Evolutionary conservation across 345 rosid species (phyloP).

Genomic region (Eucalyptus paniculata): DNA sequence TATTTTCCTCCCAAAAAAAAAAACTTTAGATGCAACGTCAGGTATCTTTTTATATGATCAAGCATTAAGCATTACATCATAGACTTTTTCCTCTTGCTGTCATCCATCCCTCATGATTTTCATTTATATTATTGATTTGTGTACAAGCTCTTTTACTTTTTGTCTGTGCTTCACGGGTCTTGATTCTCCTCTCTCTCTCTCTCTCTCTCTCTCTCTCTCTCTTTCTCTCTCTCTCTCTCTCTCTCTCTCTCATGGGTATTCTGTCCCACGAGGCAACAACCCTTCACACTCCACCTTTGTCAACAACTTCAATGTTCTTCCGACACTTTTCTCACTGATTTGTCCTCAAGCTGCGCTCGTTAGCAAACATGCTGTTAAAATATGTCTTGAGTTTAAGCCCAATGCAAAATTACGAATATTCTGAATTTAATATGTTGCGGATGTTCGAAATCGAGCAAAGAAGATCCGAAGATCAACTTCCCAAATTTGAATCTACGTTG

Average conservation of each 20-base stretch:
- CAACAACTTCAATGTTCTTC: no score
- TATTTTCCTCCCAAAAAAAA: background rate
- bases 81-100: background rate
- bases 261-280: no score
- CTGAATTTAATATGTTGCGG: no score
- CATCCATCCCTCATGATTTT: background rate
- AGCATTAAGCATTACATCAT: background rate
- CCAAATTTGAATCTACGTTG: no score
- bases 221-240: background rate
- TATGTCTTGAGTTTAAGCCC: no score
- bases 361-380: background rate
- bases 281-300: no score
- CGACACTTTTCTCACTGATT: no score
- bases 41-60: background rate
- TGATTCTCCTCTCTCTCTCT: background rate
- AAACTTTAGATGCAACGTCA: background rate
- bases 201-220: background rate
- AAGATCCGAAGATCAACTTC: no score
- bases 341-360: no score
- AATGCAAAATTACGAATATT: no score
- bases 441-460: no score
- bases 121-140: background rate
- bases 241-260: background rate
- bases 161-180: constrained; percentile 28
- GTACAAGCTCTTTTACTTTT: background rate